Base-by-base conservation (phyloP, 805 yeast genomes). In the Komagataella ulmi region DNA sequence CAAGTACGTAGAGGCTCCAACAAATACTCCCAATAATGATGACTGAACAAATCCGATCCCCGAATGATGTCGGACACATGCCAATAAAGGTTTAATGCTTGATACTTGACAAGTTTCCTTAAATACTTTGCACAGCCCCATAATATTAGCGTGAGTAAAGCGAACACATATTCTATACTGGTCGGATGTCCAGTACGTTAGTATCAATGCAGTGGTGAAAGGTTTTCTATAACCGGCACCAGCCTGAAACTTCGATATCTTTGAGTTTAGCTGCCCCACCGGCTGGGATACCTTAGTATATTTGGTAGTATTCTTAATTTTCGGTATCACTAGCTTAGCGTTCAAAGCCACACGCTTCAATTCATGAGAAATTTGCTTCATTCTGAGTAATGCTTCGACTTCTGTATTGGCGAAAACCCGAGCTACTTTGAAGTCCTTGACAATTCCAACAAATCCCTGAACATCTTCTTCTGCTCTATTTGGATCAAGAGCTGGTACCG, bases 41-140 rank as follows among this genome's bases (percentile, higher is more conserved):
- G 95, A 76, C 63, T 88, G 91, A 24, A 93, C 68, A 62, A 93
- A 90, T 0, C 99, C 99, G 24, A 91, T 65, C 0, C 97, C 97
- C 2, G 76, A 67, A 1, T 88, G 79, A 57, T 90, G 91, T 47
- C 95, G 79, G 7, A 88, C 95, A 64, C 96, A 82, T 0, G 96
- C 96, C 46, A 91, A 73, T 6, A 93, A 71, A 0, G 97, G 83
- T 45, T 80, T 77, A 40, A 77, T 74, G 45, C 85, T 76, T 12
- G 83, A 75, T 67, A 93, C 72, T 54, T 88, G 91, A 60, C 96
- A 87, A 0, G 98, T 91, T 62, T 91, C 97, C 58, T 93, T 91
- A 61, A 88, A 76, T 18, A 87, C 85, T 59, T 90, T 88, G 65
- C 97, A 89, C 64, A 87, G 76, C 2, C 88, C 83, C 57, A 90